Conservation (phyloP, 179 eudicot genomes). For the Corrigiola litoralis region DNA sequence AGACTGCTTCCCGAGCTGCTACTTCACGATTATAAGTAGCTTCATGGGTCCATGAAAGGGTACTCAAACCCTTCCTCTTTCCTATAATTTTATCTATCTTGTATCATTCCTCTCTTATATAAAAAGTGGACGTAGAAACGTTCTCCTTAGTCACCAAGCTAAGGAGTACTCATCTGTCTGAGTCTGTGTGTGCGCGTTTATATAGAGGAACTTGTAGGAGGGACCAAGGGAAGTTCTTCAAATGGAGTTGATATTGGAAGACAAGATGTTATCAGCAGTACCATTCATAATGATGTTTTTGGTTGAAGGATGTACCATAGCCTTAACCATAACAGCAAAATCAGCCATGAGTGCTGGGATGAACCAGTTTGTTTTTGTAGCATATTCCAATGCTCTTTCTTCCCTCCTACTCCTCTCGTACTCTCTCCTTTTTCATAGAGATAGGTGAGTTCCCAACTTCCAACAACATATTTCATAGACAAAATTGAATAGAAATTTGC, state of each 20-base stretch:
- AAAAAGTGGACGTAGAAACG: slow-evolving; percentile 12
- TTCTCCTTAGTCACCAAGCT: slow-evolving; percentile 2
- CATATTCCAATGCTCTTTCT: slow-evolving; percentile 59
- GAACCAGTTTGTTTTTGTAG: slow-evolving; percentile 78
- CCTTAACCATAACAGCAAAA: slow-evolving; percentile 57
- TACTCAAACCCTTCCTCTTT: slow-evolving; percentile 14
- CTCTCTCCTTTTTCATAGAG: slow-evolving; percentile 37
- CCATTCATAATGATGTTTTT: slow-evolving; percentile 44
- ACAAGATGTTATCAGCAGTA: slow-evolving; percentile 24
- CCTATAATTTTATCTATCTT: not conserved
- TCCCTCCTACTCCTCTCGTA: slow-evolving; percentile 45
- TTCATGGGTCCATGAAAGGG: slow-evolving; percentile 45
- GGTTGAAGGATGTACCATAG: slow-evolving; percentile 62
- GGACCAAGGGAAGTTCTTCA: not conserved
- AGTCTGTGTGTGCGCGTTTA: not conserved
- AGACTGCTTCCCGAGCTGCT: slow-evolving; percentile 37
- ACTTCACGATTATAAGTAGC: slow-evolving; percentile 36
- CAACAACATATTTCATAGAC: not conserved
- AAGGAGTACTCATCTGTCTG: not conserved
- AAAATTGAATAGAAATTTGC: no score
- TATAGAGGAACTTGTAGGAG: not conserved
- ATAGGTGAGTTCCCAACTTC: slow-evolving; percentile 31
- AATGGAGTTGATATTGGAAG: slow-evolving; percentile 24
- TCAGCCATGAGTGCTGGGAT: slow-evolving; percentile 58
- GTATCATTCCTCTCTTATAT: slow-evolving; percentile 6